Base-by-base conservation (phyloP, 164 flowering plant species). In the Liriodendron chinense region DNA sequence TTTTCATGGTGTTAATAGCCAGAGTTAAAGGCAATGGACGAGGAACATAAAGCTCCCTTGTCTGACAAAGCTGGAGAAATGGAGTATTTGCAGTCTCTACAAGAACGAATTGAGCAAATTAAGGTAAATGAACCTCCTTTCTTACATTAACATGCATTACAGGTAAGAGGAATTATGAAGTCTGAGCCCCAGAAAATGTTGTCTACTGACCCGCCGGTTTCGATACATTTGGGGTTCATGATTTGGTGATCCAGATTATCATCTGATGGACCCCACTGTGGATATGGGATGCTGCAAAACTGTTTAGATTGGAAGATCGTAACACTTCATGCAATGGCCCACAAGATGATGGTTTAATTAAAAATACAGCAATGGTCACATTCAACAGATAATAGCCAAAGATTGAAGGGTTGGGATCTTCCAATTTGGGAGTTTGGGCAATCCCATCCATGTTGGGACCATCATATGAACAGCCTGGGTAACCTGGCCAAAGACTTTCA, bases 11-110 rank as follows among this genome's bases (percentile, higher is more conserved):
- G 3, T 72, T 28, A 72, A 72, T 70, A 93, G 96, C 84, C 85
- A 43, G 92, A 85, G 73, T 81, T 90, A 26, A 79, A 82, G 82
- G 83, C 78, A 61, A 82, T 88, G 91, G 87, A 84, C 77, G 92
- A 86, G 82, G 94, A 93, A 79, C 83, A 83, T 62, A 76, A 79
- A 70, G 90, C 90, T 50, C 79, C 90, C 53, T n/a, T n/a, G 80
- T 82, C 95, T 61, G 98, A 92, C 75, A 88, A 85, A 81, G 87
- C 83, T 81, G 91, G 87, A 68, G 91, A 86, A 82, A 67, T 76
- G 20, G 86, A 87, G 83, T 90, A 83, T 80, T 66, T 87, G 77
- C 86, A 82, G 74, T 86, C 89, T 70, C 82, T 93, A 71, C 84
- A 84, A 71, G 69, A 66, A 68, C 91, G 87, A 62, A 81, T 89